These are phyloP conservation scores for Colletotrichum melonis DNA, from an alignment of 2,329 filamentous ascomycete species.

Conservation along the genomic window DNA sequence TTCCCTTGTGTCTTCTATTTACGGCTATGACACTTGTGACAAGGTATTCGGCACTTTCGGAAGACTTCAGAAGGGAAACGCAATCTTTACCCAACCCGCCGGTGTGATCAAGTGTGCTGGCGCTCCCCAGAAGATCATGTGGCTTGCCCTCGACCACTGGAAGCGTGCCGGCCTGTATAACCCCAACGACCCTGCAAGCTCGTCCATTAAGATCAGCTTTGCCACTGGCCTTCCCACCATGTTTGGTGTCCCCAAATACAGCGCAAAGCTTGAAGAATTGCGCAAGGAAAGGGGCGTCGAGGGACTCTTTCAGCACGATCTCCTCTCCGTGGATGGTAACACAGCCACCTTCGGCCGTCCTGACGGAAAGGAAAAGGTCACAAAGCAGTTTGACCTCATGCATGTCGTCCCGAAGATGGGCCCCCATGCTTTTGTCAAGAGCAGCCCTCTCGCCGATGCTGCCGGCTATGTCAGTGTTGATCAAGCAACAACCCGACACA, in stretches of 20 bases:
- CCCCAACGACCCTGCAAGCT: conserved; percentile 48
- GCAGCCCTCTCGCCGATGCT: conserved; percentile 64
- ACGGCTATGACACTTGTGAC: conserved; percentile 65
- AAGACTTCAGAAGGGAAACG: conserved; percentile 59
- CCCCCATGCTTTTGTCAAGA: conserved; percentile 63
- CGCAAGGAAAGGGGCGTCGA: conserved; percentile 66
- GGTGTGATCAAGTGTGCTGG: conserved; percentile 71
- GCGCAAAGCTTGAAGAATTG: conserved; percentile 62
- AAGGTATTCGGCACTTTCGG: conserved; percentile 63
- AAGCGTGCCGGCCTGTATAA: conserved; percentile 63
- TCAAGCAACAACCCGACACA: conserved; percentile 62
- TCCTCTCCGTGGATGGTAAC: conserved; percentile 64
- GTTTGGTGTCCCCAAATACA: conserved; percentile 72
- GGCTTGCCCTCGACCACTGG: conserved; percentile 71
- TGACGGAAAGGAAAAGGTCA: conserved; percentile 56
- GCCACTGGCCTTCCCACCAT: conserved; percentile 66
- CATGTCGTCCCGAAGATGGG: conserved; percentile 71
- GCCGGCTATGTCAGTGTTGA: conserved; percentile 70
- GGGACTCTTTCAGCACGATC: conserved; percentile 68
- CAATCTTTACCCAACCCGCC: conserved; percentile 70
- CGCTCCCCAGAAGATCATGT: conserved; percentile 72
- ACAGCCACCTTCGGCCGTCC: conserved; percentile 61
- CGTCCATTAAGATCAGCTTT: conserved; percentile 63
- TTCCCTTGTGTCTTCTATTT: conserved; percentile 66
- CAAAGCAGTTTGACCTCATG: conserved; percentile 62